A percentile compares a stretch with the other conserved stretches of the same genome.
Conservation (phyloP, 129 eudicot species). For the Lactuca saligna region DNA sequence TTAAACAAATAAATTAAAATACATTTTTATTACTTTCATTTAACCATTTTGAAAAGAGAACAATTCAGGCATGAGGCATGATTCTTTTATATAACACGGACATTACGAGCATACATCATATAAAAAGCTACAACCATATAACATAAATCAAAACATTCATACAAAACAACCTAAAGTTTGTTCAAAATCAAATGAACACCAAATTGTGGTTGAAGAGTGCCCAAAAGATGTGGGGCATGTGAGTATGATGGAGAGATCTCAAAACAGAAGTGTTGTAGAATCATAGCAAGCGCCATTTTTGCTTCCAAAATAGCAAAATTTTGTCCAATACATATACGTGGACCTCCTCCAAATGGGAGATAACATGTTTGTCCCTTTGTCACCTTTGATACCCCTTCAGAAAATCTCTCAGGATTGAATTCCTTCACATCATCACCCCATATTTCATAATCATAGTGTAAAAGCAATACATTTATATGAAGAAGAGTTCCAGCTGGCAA, state of each 20-base stretch:
- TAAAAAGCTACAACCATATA: not conserved
- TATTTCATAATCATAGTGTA: conserved; percentile 24
- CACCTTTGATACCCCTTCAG: conserved; percentile 29
- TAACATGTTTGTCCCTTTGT: conserved; percentile 28
- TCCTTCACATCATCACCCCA: conserved; percentile 38
- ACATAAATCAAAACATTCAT: not conserved
- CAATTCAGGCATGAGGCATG: too few relatives aligned
- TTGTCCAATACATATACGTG: conserved; percentile 36
- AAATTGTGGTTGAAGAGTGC: conserved; percentile 48
- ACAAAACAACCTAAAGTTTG: conserved; percentile 9
- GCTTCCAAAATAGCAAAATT: conserved; percentile 47
- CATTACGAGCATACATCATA: not conserved
- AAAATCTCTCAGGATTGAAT: conserved; percentile 36
- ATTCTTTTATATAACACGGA: too few relatives aligned
- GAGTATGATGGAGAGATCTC: conserved; percentile 49
- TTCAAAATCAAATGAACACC: conserved; percentile 45
- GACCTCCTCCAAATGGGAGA: conserved; percentile 41
- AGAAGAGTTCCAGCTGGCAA: conserved; percentile 24
- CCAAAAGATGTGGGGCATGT: conserved; percentile 42
- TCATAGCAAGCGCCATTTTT: conserved; percentile 42
- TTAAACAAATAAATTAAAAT: too few relatives aligned
- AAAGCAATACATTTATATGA: conserved; percentile 17
- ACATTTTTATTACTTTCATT: too few relatives aligned
- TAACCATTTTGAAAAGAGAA: too few relatives aligned
- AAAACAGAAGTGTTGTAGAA: conserved; percentile 40